Conservation (phyloP, 2,329 filamentous ascomycete genomes). For the Aciculosporium take region DNA sequence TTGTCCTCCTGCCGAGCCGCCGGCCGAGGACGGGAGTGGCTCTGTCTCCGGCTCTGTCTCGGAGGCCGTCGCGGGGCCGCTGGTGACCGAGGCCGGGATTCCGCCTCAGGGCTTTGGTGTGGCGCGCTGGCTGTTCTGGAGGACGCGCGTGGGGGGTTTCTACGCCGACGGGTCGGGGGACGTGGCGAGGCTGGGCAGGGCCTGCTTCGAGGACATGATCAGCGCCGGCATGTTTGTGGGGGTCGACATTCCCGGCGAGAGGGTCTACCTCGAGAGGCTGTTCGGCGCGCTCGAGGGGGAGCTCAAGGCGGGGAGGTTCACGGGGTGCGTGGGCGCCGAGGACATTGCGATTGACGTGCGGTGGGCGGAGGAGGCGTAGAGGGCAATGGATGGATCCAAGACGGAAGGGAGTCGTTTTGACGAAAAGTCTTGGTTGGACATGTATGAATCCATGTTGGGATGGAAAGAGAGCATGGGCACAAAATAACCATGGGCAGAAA, state of each 20-base stretch:
- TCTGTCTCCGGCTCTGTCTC: not conserved
- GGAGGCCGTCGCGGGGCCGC: not conserved
- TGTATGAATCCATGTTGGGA: no score
- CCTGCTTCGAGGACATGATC: constrained; percentile 7
- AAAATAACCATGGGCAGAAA: no score
- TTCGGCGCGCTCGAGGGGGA: constrained; percentile 6
- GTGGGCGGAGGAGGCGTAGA: not conserved
- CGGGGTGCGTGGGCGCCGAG: constrained; percentile 2
- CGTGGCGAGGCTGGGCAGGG: constrained; percentile 2
- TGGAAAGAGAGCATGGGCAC: no score
- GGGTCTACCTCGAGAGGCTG: constrained; percentile 2
- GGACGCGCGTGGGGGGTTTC: constrained; percentile 4
- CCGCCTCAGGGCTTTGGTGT: constrained; percentile 1
- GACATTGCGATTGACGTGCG: constrained; percentile 5
- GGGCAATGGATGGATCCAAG: no score
- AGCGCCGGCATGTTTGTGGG: constrained; percentile 1
- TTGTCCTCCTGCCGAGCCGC: no score
- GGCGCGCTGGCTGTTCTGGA: constrained; percentile 7
- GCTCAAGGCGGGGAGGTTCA: not conserved
- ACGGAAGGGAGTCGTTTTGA: no score
- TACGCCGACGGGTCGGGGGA: not conserved
- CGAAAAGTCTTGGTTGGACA: no score
- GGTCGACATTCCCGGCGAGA: constrained; percentile 6
- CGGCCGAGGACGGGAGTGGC: not conserved
- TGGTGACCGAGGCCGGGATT: not conserved